Evolutionary conservation across 306 rosid species (phyloP), one percentile per base, ranked within the genome.

Genomic region (Sechiopsis laciniata): DNA sequence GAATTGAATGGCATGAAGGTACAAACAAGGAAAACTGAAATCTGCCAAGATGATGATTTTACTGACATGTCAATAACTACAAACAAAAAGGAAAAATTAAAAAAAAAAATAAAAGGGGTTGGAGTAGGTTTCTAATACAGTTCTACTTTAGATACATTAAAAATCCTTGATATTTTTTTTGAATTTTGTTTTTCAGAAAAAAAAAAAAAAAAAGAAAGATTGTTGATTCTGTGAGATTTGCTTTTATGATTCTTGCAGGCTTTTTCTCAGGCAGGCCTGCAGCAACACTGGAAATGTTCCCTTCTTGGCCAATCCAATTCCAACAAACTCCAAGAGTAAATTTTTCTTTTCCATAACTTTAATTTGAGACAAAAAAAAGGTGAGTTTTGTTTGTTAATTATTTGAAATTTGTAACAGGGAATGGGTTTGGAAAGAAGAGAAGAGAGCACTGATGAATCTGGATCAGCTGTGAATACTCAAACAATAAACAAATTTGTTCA

Each of bases 201-300:
- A 17, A 8, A 56, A 56, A 57, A 3, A 61, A 10, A 10, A 46
- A 46, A 46, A 14, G 2, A 64, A 65, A 42, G 1, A n/a, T 10
- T 7, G 72, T 55, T 52, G 61, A 61, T 75, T 45, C 32, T 62
- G 52, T 60, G 71, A 60, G 72, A 61, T 84, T 81, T 83, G 60
- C 78, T 81, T 84, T 85, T 79, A 80, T 83, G 84, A 84, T 82
- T 79, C 82, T 81, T 83, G 84, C 97, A 89, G 97, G 90, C 84
- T 90, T 88, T 78, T 90, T 82, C 77, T 81, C 87, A 84, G 86
- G 88, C 56, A 95, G 87, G 77, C 90, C 99, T 85, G 95, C 97
- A 56, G 88, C 96, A 66, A 95, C 99, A 77, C 97, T 95, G 84
- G 97, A 95, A 84, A 95, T 95, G 97, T 95, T 91, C 82, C 99